phyloP scores from a whole-genome alignment of 495 filamentous ascomycete species.

The Letharia columbiana region DNA sequence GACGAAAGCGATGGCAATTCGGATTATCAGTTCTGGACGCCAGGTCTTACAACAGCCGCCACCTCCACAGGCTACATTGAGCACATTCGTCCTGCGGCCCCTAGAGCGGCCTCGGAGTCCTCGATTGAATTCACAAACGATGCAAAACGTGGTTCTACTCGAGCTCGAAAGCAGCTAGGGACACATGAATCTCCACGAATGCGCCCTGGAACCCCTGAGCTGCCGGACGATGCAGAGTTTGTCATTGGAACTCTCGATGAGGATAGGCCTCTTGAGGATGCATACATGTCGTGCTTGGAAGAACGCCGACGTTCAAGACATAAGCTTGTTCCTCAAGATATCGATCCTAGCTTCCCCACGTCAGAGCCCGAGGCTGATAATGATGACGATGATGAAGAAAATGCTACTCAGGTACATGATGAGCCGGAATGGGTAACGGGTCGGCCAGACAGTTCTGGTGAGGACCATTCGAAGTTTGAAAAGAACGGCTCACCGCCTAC shows the following conservation, averaged over 20 bases:
- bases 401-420: conserved; percentile 48
- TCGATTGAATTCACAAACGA: conserved; percentile 57
- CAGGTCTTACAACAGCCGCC: conserved; percentile 47
- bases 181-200: conserved; percentile 46
- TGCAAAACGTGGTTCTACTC: conserved; percentile 27
- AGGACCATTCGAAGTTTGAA: conserved; percentile 29
- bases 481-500: not conserved
- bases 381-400: conserved; percentile 51
- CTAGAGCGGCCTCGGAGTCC: conserved; percentile 49
- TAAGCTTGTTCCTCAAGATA: conserved; percentile 77
- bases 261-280: conserved; percentile 85
- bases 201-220: conserved; percentile 66
- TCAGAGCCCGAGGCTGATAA: conserved; percentile 82
- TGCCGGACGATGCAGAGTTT: conserved; percentile 96
- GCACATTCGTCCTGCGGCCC: conserved; percentile 37
- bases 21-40: conserved; percentile 73
- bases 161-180: conserved; percentile 26
- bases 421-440: conserved; percentile 36
- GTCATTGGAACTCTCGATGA: conserved; percentile 96
- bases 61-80: conserved; percentile 46
- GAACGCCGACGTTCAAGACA: conserved; percentile 72
- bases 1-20: conserved; percentile 68
- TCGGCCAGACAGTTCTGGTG: conserved; percentile 49
- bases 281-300: conserved; percentile 79
- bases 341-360: conserved; percentile 92